These are phyloP conservation scores for Coniochaeta sp. DNA, from an alignment of 2,329 filamentous ascomycete species.

Conservation along the genomic window DNA sequence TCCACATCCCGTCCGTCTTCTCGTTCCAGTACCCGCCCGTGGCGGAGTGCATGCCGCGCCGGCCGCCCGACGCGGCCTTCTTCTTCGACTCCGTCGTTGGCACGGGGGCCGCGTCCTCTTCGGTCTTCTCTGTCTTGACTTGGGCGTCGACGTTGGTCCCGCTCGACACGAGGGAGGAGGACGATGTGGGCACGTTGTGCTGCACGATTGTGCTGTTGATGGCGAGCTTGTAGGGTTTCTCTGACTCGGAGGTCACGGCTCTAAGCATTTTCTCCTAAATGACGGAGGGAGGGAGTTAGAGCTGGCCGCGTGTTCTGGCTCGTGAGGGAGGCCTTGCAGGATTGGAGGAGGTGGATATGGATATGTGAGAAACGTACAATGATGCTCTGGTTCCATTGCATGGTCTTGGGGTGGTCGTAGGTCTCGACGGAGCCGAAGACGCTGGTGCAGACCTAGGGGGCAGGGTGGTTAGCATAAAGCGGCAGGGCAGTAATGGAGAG, in stretches of 20 bases:
- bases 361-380: slow-evolving; percentile 69
- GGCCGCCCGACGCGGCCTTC: slow-evolving; percentile 67
- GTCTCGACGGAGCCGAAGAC: slow-evolving; percentile 66
- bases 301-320: background rate
- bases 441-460: slow-evolving; percentile 69
- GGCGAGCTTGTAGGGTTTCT: slow-evolving; percentile 80
- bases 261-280: slow-evolving; percentile 68
- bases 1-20: slow-evolving; percentile 86
- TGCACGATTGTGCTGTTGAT: slow-evolving; percentile 99
- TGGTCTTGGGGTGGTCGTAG: slow-evolving; percentile 83
- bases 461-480: background rate
- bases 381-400: slow-evolving; percentile 85
- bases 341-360: background rate
- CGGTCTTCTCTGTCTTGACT: slow-evolving; percentile 19
- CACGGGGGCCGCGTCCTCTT: slow-evolving; percentile 46
- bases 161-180: slow-evolving; percentile 54
- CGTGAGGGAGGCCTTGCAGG: background rate
- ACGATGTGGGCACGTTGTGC: slow-evolving; percentile 62
- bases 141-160: slow-evolving; percentile 38
- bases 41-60: slow-evolving; percentile 84
- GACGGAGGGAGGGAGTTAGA: too few relatives aligned
- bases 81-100: slow-evolving; percentile 50
- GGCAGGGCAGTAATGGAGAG: background rate
- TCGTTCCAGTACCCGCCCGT: slow-evolving; percentile 86
- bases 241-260: slow-evolving; percentile 60